Conservation (phyloP, 441 rosid species). For the Hura crepitans region DNA sequence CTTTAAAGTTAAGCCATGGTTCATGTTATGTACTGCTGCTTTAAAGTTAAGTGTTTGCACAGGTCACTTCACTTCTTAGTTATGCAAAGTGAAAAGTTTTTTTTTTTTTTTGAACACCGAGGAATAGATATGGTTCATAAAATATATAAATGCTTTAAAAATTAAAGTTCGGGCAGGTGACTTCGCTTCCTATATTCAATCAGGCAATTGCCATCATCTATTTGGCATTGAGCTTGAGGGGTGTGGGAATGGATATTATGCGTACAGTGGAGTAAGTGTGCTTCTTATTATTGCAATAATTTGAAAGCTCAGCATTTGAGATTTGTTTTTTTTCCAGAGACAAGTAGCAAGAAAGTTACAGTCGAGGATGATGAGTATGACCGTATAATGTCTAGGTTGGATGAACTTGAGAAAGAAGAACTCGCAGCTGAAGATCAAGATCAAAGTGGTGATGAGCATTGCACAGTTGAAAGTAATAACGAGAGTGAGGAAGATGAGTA, state of each 20-base stretch:
- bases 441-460: slow-evolving; percentile 25
- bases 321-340: slow-evolving; percentile 25
- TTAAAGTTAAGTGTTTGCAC: neutral
- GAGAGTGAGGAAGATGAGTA: slow-evolving; percentile 32
- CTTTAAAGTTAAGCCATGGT: neutral
- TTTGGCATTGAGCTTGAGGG: neutral
- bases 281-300: neutral
- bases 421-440: slow-evolving; percentile 43
- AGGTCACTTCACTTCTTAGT: neutral
- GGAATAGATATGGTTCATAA: no score
- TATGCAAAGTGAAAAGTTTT: no score
- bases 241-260: neutral
- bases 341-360: slow-evolving; percentile 32
- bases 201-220: neutral
- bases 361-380: slow-evolving; percentile 64
- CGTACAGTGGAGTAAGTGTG: neutral
- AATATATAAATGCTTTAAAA: no score
- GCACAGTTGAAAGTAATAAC: slow-evolving; percentile 29
- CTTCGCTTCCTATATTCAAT: neutral
- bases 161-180: no score
- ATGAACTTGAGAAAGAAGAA: slow-evolving; percentile 83
- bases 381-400: slow-evolving; percentile 65
- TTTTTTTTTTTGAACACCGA: no score
- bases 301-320: slow-evolving; percentile 9
- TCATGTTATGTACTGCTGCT: neutral